These are phyloP conservation scores for Eucalyptus microcorys DNA, from an alignment of 345 rosid genomes.

Conservation along the genomic window DNA sequence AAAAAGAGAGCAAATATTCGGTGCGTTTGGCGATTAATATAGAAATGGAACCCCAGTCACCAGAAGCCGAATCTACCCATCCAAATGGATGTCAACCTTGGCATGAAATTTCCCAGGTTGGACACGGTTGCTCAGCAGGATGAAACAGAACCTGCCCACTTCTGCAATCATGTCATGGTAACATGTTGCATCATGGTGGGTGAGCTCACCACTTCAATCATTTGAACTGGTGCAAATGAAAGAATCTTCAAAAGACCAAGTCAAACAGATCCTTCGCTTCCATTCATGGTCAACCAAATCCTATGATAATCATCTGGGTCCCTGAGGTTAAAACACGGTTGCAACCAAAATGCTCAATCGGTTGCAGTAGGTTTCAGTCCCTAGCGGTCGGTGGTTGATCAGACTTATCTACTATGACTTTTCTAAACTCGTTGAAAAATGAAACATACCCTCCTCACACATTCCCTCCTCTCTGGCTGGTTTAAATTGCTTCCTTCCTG, in stretches of 20 bases:
- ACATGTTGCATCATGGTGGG: background rate
- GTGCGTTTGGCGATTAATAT: background rate
- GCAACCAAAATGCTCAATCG: background rate
- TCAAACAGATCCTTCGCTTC: background rate
- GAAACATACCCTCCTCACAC: background rate
- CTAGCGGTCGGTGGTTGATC: slow-evolving; percentile 13
- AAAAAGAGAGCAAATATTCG: no score
- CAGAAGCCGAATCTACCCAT: background rate
- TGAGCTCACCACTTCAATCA: background rate
- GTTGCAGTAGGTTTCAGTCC: background rate
- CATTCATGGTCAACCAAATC: background rate
- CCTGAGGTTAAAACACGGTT: background rate
- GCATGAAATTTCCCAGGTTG: background rate
- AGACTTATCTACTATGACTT: background rate
- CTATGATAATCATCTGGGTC: background rate
- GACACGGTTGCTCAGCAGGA: background rate
- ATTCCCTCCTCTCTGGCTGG: background rate
- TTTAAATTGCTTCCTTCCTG: background rate
- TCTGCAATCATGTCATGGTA: background rate
- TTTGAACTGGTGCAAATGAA: background rate
- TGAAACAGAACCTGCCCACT: background rate
- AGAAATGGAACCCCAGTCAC: background rate
- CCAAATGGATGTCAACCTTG: background rate
- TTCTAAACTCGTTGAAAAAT: background rate
- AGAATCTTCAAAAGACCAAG: background rate